Base-by-base conservation (phyloP, 257 asterid species). In the Petunia secreta region DNA sequence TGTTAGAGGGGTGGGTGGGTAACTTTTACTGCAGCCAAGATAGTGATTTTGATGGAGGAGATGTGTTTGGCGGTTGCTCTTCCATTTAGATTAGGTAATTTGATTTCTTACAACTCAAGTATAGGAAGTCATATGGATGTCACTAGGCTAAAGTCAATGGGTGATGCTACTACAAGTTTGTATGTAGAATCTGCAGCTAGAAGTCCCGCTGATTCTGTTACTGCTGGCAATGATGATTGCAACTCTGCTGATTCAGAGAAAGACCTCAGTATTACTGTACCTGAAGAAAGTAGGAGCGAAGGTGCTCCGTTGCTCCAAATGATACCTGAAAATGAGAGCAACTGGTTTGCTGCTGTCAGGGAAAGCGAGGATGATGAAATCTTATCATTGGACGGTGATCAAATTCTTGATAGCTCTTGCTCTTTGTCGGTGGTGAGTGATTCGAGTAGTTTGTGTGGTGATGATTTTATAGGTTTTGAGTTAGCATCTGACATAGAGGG, bases 351-450 rank as follows among this genome's bases (percentile, higher is more conserved):
- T 63, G 82, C 73, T 67, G 89, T 81, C 78, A 88, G 83, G 9
- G 94, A 89, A 80, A 88, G 85, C 58, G 98, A 90, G 66, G 94
- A 90, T 55, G 92, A 90, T 37, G 91, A 91, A 5, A 80, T 80
- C 3, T 86, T 89, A 2, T 91, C 95, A 3, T 64, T 91, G 66
- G 93, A 88, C 78, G 90, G 89, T 54, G 95, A 91, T 79, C 87
- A 59, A 0, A 38, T 87, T 54, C 89, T 86, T 44, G 97, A 90
- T 60, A 84, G 83, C 58, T 88, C 87, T 2, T 87, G 97, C 85
- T 92, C 97, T n/a, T 75, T 91, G 80, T 93, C 97, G 2, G 90
- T 91, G 78, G 91, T 88, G 75, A 95, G 99, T 73, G 98, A 93
- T 84, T 83, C 91, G 15, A 95, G 97, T 82, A 95, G 98, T 78